A percentile compares a stretch with the other conserved stretches of the same genome.
phyloP scores from a whole-genome alignment of 345 rosid species.

The Psidium friedrichsthalianum region DNA sequence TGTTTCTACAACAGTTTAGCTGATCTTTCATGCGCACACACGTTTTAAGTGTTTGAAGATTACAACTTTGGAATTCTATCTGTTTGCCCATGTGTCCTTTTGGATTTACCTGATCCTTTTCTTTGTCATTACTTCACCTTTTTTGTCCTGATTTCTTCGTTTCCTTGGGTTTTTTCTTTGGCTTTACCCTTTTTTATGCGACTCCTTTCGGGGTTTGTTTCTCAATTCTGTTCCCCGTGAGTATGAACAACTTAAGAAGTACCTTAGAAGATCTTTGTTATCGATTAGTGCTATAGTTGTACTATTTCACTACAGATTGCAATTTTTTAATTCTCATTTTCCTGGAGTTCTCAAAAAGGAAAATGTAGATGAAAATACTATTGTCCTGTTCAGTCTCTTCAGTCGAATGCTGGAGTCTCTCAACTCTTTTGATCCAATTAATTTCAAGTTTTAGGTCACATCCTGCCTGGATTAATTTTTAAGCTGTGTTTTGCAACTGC shows the following conservation, averaged over 20 bases:
- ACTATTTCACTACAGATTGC: background rate
- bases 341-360: background rate
- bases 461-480: background rate
- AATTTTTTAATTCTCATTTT: background rate
- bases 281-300: background rate
- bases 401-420: too few species aligned
- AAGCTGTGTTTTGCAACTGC: background rate
- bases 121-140: background rate
- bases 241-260: background rate
- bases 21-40: background rate
- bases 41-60: background rate
- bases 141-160: background rate
- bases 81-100: background rate
- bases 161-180: background rate
- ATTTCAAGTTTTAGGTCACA: background rate
- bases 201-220: background rate
- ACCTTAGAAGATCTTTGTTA: background rate
- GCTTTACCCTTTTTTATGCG: background rate
- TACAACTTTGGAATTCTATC: background rate
- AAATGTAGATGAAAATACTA: background rate
- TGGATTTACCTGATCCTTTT: background rate
- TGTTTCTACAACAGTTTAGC: background rate
- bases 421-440: too few species aligned
- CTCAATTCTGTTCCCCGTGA: background rate
- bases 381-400: background rate